Evolutionary conservation across 805 yeast species (phyloP), one percentile per base, ranked within the genome.

Genomic region (Teunomyces stri): DNA sequence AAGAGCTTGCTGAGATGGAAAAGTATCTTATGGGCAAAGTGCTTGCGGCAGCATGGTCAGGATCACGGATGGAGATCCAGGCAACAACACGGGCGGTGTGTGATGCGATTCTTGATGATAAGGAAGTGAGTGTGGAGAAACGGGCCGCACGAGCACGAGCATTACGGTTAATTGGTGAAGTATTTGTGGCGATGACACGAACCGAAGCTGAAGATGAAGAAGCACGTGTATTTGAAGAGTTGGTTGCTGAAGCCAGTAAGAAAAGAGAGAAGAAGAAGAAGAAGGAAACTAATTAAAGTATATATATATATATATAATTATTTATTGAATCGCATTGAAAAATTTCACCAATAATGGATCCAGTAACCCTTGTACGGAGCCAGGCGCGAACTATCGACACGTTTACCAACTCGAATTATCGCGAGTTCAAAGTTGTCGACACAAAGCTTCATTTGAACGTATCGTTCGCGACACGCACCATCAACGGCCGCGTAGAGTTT

Each of bases 31-130:
- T 86, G 75, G 94, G 92, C 16, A 87, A 87, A 62, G 87, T 87
- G 15, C 68, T 87, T 30, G 85, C 87, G 6, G 92, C 91, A 2
- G 94, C 94, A 6, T 87, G 95, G 95, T 81, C 82, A 10, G 89
- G 92, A 0, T 82, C 91, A 10, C 84, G 79, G 58, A 86, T 82
- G 60, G 95, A 87, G 62, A 87, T 87, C 45, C 86, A 83, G 61
- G 75, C 85, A 11, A 85, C 89, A 0, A 73, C 85, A 45, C 78
- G 88, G 54, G 80, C 75, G 10, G 94, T 87, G 10, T 86, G 92
- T 66, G 85, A 85, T 55, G 70, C 67, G 36, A 75, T 87, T 2
- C 65, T 87, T 40, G 75, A 79, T 44, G 92, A 87, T 55, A 72
- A 78, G 45, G 69, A 70, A 0, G 81, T 76, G 5, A 64, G 77